phyloP scores from a whole-genome alignment of 768 basidiomycete genomes.

The Clitopilus hobsonii region DNA sequence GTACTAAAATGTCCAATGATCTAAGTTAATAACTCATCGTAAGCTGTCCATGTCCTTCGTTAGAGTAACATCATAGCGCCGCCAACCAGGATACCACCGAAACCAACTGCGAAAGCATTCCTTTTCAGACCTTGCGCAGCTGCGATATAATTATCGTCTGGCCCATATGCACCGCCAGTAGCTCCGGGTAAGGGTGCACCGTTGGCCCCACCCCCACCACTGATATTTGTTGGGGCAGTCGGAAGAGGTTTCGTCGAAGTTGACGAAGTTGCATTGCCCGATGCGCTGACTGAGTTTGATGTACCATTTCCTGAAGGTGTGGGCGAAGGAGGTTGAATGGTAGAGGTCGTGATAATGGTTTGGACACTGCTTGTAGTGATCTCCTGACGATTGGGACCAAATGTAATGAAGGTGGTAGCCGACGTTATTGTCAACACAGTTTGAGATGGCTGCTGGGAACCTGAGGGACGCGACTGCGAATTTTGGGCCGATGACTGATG shows the following conservation, averaged over 20 bases:
- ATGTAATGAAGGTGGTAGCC: slow-evolving; percentile 28
- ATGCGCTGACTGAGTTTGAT: slow-evolving; percentile 12
- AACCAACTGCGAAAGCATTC: slow-evolving; percentile 38
- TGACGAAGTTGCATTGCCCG: slow-evolving; percentile 27
- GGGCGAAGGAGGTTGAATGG: slow-evolving; percentile 9
- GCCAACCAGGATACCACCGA: slow-evolving; percentile 44
- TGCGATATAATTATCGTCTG: slow-evolving; percentile 61
- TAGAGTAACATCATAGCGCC: slow-evolving; percentile 44
- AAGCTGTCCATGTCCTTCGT: slow-evolving; percentile 3
- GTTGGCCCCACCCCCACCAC: slow-evolving; percentile 46
- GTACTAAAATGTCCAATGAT: slow-evolving; percentile 10
- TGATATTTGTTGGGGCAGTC: slow-evolving; percentile 52
- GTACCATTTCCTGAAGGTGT: slow-evolving; percentile 17
- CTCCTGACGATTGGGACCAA: slow-evolving; percentile 34
- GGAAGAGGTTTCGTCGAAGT: slow-evolving; percentile 37
- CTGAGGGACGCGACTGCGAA: background rate
- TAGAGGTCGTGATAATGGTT: slow-evolving; percentile 42
- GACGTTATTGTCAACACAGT: slow-evolving; percentile 37
- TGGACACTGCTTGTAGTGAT: slow-evolving; percentile 36
- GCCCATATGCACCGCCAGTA: slow-evolving; percentile 55
- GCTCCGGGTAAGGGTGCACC: slow-evolving; percentile 64
- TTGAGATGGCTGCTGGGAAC: slow-evolving; percentile 11
- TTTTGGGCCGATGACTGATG: background rate
- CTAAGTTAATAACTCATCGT: background rate
- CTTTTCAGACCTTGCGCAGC: slow-evolving; percentile 43